Evolutionary conservation across 768 basidiomycete genomes (phyloP), one percentile per base, ranked within the genome.

Genomic region (Tulasnella sp.): DNA sequence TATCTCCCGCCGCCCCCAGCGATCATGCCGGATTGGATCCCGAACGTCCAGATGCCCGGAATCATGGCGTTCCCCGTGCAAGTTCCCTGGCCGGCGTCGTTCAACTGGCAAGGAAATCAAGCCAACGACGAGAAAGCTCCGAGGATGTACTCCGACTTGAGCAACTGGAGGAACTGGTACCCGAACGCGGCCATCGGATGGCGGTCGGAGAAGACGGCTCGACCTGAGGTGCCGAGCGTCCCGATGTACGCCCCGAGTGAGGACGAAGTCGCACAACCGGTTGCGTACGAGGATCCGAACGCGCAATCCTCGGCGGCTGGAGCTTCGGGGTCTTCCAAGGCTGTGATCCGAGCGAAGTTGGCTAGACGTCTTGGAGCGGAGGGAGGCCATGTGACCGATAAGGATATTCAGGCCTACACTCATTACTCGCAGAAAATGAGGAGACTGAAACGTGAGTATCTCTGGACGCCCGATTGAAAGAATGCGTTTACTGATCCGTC

Each of bases 341-440:
- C 42, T 29, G 29, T 37, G n/a, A 76, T 77, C 40, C 64, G 29
- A 62, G 42, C 65, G 32, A 74, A 42, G 34, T 68, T 77, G 77
- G 77, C 72, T 69, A 80, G 75, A 75, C 84, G 77, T 81, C 83
- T 83, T 19, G 87, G 86, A 52, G 84, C 86, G 67, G 76, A 80
- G 73, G 81, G 81, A 35, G 79, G 80, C 6, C 82, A 85, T 34
- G 79, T 88, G 1, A 84, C 89, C 5, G 87, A 87, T 71, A 86
- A 86, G 76, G 90, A 92, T 76, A 84, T 91, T 26, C 84, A 91
- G 73, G 83, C 88, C 32, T 90, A 85, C 77, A 85, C 82, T 36
- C 91, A 91, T 79, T 83, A 85, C 75, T 89, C 90, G 26, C 75
- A 74, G 73, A 82, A 82, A 73, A 80, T 82, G 59, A 80, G 85